These are phyloP conservation scores for Candida broadrunensis DNA, from an alignment of 805 yeast species.

Conservation along the genomic window DNA sequence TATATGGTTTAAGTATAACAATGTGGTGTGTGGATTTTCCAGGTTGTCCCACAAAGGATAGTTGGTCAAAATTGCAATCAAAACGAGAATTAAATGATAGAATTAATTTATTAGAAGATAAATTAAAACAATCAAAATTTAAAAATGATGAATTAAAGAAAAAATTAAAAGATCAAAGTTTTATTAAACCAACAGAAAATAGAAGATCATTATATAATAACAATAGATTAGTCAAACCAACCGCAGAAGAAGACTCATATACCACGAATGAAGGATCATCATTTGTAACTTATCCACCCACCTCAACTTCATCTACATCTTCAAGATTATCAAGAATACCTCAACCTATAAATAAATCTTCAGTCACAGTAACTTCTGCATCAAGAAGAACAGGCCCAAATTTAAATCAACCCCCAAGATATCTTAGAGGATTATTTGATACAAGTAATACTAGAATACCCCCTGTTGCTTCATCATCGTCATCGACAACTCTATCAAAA, in stretches of 20 bases:
- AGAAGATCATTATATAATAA: not conserved
- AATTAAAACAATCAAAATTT: constrained; percentile 15
- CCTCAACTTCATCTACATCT: not conserved
- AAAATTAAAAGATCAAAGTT: constrained; percentile 10
- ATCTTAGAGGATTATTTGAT: constrained; percentile 37
- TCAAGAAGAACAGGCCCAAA: constrained; percentile 25
- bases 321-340: constrained; percentile 18
- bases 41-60: constrained; percentile 33
- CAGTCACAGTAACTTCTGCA: constrained; percentile 1
- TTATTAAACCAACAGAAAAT: not conserved
- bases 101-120: constrained; percentile 17
- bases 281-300: constrained; percentile 22
- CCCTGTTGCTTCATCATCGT: not conserved
- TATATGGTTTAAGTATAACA: constrained; percentile 78
- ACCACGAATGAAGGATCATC: constrained; percentile 25
- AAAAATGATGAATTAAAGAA: constrained; percentile 22
- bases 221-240: not conserved
- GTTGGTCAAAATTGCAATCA: constrained; percentile 28
- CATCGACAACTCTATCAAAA: not conserved
- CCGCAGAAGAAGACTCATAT: constrained; percentile 20
- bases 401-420: constrained; percentile 42
- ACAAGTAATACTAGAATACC: constrained; percentile 5
- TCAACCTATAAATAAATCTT: constrained; percentile 9
- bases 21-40: constrained; percentile 85
- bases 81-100: constrained; percentile 19